Conservation (phyloP, 1,139 yeast genomes). For the Yueomyces sp. region DNA sequence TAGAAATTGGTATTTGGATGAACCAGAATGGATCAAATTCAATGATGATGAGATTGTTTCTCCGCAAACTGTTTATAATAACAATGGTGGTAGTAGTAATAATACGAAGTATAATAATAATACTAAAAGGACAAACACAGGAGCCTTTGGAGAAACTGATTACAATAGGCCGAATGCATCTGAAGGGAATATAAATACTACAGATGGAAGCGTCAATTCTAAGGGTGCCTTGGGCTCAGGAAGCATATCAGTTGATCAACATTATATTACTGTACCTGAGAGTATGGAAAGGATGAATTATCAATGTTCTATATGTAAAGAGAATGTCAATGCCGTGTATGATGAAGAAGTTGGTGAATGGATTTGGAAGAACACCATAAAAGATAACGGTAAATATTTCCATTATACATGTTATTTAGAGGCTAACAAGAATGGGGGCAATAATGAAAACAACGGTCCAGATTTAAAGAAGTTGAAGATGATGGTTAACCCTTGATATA, state of each 20-base stretch:
- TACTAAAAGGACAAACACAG: background rate
- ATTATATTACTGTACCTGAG: slow-evolving; percentile 58
- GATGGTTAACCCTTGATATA: background rate
- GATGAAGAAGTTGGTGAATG: slow-evolving; percentile 89
- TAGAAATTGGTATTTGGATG: slow-evolving; percentile 73
- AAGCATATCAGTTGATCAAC: slow-evolving; percentile 4
- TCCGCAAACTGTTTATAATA: slow-evolving; percentile 5
- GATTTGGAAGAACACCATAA: slow-evolving; percentile 82
- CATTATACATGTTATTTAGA: slow-evolving; percentile 79
- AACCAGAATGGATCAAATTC: slow-evolving; percentile 62
- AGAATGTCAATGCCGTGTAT: slow-evolving; percentile 64
- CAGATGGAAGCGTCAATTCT: background rate
- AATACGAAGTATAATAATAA: background rate
- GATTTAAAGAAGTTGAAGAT: slow-evolving; percentile 15
- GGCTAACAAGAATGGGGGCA: slow-evolving; percentile 30
- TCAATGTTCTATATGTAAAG: slow-evolving; percentile 82
- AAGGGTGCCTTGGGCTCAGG: background rate
- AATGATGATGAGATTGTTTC: slow-evolving; percentile 48
- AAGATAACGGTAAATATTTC: slow-evolving; percentile 56
- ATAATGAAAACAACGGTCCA: slow-evolving; percentile 6
- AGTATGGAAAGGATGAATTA: slow-evolving; percentile 54
- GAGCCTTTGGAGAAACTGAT: slow-evolving; percentile 9
- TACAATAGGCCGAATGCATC: background rate
- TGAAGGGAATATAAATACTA: slow-evolving; percentile 3
- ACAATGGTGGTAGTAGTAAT: background rate